phyloP scores from a whole-genome alignment of 352 stramenopile genomes.

The Phytophthora citricola region DNA sequence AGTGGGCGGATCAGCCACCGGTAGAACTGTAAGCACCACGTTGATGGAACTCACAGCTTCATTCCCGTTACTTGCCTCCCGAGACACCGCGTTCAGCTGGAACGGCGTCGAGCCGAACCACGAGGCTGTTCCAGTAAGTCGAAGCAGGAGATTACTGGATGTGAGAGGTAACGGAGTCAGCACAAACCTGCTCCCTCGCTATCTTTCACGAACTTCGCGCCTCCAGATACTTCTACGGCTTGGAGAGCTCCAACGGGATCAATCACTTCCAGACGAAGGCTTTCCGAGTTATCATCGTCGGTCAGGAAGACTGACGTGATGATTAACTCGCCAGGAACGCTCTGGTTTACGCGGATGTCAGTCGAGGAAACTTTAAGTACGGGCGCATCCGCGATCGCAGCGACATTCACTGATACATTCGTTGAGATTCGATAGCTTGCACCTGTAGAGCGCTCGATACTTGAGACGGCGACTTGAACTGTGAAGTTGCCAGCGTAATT shows the following conservation, averaged over 20 bases:
- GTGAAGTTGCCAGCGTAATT: conserved; percentile 52
- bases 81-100: conserved; percentile 43
- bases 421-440: conserved; percentile 24
- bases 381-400: conserved; percentile 45
- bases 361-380: conserved; percentile 22
- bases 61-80: conserved; percentile 35
- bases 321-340: conserved; percentile 29
- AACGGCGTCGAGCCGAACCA: conserved; percentile 52
- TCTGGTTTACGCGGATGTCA: conserved; percentile 49
- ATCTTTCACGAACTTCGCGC: conserved; percentile 34
- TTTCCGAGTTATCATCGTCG: conserved; percentile 55
- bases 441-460: conserved; percentile 36
- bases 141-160: conserved; percentile 33
- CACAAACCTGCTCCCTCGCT: conserved; percentile 30
- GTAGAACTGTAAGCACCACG: conserved; percentile 40
- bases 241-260: conserved; percentile 33
- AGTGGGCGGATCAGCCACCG: conserved; percentile 48
- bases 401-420: conserved; percentile 38
- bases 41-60: conserved; percentile 20
- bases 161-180: conserved; percentile 20
- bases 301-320: conserved; percentile 36
- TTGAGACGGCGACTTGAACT: conserved; percentile 38
- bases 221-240: conserved; percentile 27
- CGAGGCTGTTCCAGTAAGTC: conserved; percentile 25
- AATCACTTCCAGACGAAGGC: conserved; percentile 40